Conservation (phyloP, 108 stramenopile species). For the Fistulifera solaris region DNA sequence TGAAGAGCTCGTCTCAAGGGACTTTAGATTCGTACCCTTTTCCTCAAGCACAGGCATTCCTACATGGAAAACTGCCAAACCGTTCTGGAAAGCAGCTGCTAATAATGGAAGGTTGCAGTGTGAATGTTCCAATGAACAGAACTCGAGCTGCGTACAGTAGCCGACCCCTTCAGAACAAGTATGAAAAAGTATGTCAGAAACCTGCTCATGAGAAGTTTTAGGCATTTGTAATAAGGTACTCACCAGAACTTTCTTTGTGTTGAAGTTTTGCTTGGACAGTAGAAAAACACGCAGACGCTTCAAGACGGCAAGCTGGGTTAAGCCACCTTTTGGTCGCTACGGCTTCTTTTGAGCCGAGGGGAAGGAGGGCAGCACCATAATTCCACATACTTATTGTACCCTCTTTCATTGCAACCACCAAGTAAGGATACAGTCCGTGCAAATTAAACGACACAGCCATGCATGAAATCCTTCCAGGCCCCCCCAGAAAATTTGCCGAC, state of each 20-base stretch:
- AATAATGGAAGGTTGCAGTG: slow-evolving; percentile 37
- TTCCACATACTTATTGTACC: slow-evolving; percentile 63
- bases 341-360: slow-evolving; percentile 8
- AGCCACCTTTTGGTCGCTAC: slow-evolving; percentile 23
- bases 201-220: not conserved
- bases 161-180: slow-evolving; percentile 16
- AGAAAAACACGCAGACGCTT: slow-evolving; percentile 3
- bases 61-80: slow-evolving; percentile 63
- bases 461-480: slow-evolving; percentile 19
- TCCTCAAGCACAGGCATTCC: slow-evolving; percentile 26
- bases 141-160: slow-evolving; percentile 52
- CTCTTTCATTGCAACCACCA: slow-evolving; percentile 69
- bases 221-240: not conserved
- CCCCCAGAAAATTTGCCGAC: slow-evolving; percentile 48
- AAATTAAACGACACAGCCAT: slow-evolving; percentile 29
- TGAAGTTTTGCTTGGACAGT: no score
- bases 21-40: not conserved
- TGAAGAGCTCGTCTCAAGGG: not conserved
- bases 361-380: slow-evolving; percentile 48
- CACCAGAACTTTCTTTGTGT: no score
- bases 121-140: slow-evolving; percentile 32
- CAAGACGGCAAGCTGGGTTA: slow-evolving; percentile 40
- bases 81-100: slow-evolving; percentile 62
- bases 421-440: slow-evolving; percentile 23
- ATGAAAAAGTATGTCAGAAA: not conserved